Conservation (phyloP, 768 basidiomycete species). For the Podaxis sp. region DNA sequence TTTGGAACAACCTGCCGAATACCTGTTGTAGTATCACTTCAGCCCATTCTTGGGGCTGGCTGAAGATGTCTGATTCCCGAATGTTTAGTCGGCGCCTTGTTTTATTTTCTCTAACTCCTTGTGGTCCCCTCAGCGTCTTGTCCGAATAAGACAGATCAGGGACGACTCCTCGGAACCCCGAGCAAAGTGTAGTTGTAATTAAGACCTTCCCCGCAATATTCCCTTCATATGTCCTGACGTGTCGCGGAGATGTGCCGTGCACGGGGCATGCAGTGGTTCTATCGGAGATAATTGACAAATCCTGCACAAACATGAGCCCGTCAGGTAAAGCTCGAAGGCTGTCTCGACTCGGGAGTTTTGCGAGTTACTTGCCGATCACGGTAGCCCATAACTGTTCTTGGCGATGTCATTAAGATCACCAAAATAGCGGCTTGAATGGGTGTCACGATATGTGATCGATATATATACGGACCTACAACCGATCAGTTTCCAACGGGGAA, state of each 20-base stretch:
- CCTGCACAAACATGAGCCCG: neutral
- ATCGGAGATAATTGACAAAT: neutral
- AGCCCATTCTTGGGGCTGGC: neutral
- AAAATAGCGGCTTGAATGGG: neutral
- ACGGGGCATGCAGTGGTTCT: neutral
- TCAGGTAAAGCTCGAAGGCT: neutral
- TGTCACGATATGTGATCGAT: neutral
- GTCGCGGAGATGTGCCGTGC: neutral
- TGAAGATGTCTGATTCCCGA: neutral
- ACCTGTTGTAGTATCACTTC: neutral
- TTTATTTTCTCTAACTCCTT: neutral
- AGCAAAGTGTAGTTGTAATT: neutral
- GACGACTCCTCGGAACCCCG: neutral
- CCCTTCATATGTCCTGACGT: neutral
- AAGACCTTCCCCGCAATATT: neutral
- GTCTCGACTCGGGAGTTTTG: neutral
- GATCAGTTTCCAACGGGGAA: conserved; percentile 2
- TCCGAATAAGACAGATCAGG: neutral
- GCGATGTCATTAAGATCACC: neutral
- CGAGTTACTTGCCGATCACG: neutral
- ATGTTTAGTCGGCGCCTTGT: neutral
- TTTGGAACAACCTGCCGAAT: neutral
- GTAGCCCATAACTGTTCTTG: neutral
- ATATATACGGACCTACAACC: conserved; percentile 12
- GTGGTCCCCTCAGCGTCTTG: neutral